A percentile compares a stretch with the other conserved stretches of the same genome.
Conservation (phyloP, 2,329 filamentous ascomycete species). For the Pseudopyricularia cyperi region DNA sequence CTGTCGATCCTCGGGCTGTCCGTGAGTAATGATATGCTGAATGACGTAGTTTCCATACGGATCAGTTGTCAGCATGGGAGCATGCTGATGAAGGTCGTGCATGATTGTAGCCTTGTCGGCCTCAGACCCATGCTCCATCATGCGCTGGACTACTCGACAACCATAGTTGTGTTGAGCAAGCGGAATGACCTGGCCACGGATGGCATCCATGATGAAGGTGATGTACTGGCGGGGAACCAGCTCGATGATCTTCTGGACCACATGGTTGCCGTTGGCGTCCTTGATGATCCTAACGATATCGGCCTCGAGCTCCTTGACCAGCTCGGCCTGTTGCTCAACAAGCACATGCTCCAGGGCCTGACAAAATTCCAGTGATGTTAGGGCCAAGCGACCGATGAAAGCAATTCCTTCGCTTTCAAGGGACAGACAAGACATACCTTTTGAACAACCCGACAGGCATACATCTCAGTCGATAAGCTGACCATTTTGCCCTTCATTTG, state of each 20-base stretch:
- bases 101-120: slow-evolving; percentile 61
- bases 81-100: slow-evolving; percentile 62
- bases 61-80: slow-evolving; percentile 63
- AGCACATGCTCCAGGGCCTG: slow-evolving; percentile 82
- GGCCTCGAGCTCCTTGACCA: slow-evolving; percentile 57
- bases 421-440: slow-evolving; percentile 44
- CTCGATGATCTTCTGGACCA: slow-evolving; percentile 88
- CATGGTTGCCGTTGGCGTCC: slow-evolving; percentile 90
- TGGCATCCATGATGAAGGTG: slow-evolving; percentile 71
- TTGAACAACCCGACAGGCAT: slow-evolving; percentile 90
- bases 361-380: neutral
- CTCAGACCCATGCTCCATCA: slow-evolving; percentile 71
- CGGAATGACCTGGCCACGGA: slow-evolving; percentile 60
- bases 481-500: slow-evolving; percentile 81
- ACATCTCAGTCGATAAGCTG: slow-evolving; percentile 73
- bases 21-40: slow-evolving; percentile 78
- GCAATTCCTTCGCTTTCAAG: neutral
- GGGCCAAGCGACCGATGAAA: neutral
- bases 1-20: slow-evolving; percentile 56
- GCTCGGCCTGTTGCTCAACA: slow-evolving; percentile 60
- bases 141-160: slow-evolving; percentile 84
- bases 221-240: slow-evolving; percentile 66
- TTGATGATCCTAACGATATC: slow-evolving; percentile 67
- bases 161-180: slow-evolving; percentile 74
- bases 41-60: slow-evolving; percentile 95